These are phyloP conservation scores for Senecio squalidus DNA, from an alignment of 140 eudicot genomes.

Conservation along the genomic window DNA sequence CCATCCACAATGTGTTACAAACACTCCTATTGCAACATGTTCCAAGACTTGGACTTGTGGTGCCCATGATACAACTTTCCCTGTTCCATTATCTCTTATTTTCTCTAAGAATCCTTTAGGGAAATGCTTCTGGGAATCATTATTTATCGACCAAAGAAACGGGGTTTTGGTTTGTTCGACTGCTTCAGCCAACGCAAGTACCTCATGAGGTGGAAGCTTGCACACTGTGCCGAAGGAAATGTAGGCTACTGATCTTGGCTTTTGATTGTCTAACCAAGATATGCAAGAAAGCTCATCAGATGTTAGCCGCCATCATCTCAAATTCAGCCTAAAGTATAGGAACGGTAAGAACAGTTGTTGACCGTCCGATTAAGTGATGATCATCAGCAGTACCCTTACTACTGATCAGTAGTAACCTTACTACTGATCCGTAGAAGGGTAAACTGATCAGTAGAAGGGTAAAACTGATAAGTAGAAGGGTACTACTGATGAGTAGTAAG, in stretches of 20 bases:
- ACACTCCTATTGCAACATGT: not conserved
- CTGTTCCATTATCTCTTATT: not conserved
- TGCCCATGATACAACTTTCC: not conserved
- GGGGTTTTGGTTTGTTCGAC: conserved; percentile 36
- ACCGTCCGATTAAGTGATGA: too few relatives aligned
- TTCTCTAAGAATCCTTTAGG: not conserved
- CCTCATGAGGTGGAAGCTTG: conserved; percentile 40
- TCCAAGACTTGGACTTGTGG: not conserved
- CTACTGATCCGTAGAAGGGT: too few relatives aligned
- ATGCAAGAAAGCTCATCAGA: conserved; percentile 35
- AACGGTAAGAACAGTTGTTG: too few relatives aligned
- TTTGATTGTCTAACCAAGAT: conserved; percentile 41
- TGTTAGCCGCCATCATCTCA: too few relatives aligned
- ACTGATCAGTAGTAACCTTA: too few relatives aligned
- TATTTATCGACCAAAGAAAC: conserved; percentile 52
- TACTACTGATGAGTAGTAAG: too few relatives aligned
- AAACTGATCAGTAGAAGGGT: too few relatives aligned
- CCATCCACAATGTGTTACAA: conserved; percentile 64
- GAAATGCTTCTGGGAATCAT: not conserved
- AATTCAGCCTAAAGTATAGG: too few relatives aligned
- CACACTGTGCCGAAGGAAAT: conserved; percentile 50
- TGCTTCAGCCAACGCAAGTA: conserved; percentile 46
- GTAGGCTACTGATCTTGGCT: conserved; percentile 40
- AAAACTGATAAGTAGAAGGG: too few relatives aligned
- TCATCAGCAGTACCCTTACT: too few relatives aligned